Evolutionary conservation across 164 flowering plant species (phyloP), one percentile per base, ranked within the genome.

Genomic region (Aristolochia contorta): DNA sequence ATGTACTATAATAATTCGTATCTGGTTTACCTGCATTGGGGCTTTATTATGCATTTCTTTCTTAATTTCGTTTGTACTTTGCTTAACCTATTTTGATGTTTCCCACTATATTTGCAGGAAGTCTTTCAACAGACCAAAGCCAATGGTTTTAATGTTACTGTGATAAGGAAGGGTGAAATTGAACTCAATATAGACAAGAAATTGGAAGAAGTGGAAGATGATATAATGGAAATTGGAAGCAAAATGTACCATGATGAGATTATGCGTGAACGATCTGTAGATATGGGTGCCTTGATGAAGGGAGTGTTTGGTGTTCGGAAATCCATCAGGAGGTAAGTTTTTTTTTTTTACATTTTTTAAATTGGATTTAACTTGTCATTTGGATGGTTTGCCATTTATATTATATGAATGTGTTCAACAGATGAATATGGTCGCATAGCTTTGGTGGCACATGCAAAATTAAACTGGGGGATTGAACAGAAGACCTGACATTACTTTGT

Each of bases 231-330:
- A 75, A 84, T 89, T 47, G 98, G 98, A 21, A 89, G 96, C 83
- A 92, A 92, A 65, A 79, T 89, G 53, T 92, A 89, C 75, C 95
- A 92, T 67, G 98, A 87, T 56, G 74, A 65, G 74, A 80, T 89
- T 65, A 85, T 75, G 79, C 62, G 59, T 41, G 96, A 82, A 24
- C 86, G 92, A 24, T 76, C 83, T 19, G 84, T 84, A 48, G 84
- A 84, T 71, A 76, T 84, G 47, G 78, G 74, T 56, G 63, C 82
- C 22, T 62, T 87, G 69, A 87, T 78, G 85, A 84, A 85, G 75
- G 95, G 95, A 46, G 83, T 85, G 0, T 73, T 86, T 60, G 78
- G 85, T 54, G 23, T 64, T 57, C 69, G 56, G 18, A 79, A 74
- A 68, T 54, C 83, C 23, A 32, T 74, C 10, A 77, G 68, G 70